phyloP scores from a whole-genome alignment of 1,139 yeast species.

The Wickerhamiella infanticola region DNA sequence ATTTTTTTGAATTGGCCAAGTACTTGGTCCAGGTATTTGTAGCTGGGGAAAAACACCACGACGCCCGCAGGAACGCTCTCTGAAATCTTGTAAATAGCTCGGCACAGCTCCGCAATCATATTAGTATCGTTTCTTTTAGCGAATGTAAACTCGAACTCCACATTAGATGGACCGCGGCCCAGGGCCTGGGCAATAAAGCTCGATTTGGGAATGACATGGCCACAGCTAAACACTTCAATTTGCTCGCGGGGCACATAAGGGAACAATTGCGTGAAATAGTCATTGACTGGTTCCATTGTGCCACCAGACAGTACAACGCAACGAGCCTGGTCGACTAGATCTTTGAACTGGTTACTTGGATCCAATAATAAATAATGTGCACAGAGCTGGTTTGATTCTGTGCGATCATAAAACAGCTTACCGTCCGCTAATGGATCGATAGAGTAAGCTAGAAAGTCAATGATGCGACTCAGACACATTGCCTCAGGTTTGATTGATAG shows the following conservation, averaged over 20 bases:
- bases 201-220: slow-evolving; percentile 65
- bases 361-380: slow-evolving; percentile 65
- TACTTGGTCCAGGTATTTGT: slow-evolving; percentile 45
- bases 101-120: slow-evolving; percentile 41
- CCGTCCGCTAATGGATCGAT: slow-evolving; percentile 75
- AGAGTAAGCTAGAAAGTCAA: slow-evolving; percentile 48
- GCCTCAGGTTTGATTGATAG: not conserved
- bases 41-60: slow-evolving; percentile 77
- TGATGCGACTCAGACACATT: slow-evolving; percentile 41
- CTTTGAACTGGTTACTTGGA: slow-evolving; percentile 57
- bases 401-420: slow-evolving; percentile 47
- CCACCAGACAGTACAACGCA: slow-evolving; percentile 87
- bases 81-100: slow-evolving; percentile 31
- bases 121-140: slow-evolving; percentile 36
- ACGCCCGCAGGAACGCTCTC: slow-evolving; percentile 53
- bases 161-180: slow-evolving; percentile 19
- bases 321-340: slow-evolving; percentile 46
- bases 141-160: slow-evolving; percentile 50
- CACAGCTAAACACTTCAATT: slow-evolving; percentile 52
- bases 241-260: slow-evolving; percentile 34
- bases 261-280: slow-evolving; percentile 48
- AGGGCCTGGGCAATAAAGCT: slow-evolving; percentile 52
- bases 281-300: slow-evolving; percentile 83
- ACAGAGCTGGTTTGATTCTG: slow-evolving; percentile 21
- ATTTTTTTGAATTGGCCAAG: slow-evolving; percentile 36